Evolutionary conservation across 2,329 filamentous ascomycete species (phyloP).

Genomic region (Colletotrichum liaoningense): DNA sequence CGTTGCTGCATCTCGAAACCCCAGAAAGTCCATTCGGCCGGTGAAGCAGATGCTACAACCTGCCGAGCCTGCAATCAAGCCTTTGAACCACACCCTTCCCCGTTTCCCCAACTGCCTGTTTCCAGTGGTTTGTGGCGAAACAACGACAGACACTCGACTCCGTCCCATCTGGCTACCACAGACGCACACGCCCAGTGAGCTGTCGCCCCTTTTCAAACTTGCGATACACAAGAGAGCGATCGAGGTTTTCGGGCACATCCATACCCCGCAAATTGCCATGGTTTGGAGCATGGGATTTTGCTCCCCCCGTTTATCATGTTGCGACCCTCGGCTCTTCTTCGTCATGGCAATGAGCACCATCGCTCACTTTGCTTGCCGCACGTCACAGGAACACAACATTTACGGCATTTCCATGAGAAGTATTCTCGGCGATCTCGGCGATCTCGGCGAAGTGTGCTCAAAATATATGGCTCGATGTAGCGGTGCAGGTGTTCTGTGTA

Average conservation of each 20-base stretch:
- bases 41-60: neutral
- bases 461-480: neutral
- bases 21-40: neutral
- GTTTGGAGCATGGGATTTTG: constrained; percentile 22
- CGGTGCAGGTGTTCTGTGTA: neutral
- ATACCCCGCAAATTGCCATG: constrained; percentile 25
- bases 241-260: constrained; percentile 22
- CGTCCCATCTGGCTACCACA: constrained; percentile 16
- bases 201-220: neutral
- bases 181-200: neutral
- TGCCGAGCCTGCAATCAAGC: neutral
- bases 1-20: neutral
- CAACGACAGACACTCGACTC: neutral
- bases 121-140: constrained; percentile 14
- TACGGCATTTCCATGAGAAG: neutral
- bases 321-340: neutral
- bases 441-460: neutral
- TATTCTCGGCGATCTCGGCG: neutral
- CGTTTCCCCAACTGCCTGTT: neutral
- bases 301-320: neutral
- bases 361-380: too few species aligned
- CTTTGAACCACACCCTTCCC: neutral
- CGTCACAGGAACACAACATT: neutral
- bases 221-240: neutral
- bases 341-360: neutral